Evolutionary conservation across 768 basidiomycete species (phyloP), one percentile per base, ranked within the genome.

Genomic region (Mycena belliarum): DNA sequence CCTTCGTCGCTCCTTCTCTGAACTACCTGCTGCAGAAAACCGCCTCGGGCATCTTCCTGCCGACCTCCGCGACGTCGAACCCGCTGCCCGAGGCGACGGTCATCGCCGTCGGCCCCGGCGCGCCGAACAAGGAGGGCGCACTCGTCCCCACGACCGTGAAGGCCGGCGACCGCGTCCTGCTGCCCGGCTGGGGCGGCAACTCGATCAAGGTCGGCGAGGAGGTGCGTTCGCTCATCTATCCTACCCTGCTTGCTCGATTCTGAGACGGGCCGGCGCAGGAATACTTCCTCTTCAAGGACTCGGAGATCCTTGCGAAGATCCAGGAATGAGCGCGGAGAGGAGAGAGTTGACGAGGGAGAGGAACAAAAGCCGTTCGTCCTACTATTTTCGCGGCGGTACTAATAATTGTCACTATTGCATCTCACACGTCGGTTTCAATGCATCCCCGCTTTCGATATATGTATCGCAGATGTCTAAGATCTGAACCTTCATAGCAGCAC

Each of bases 11-110:
- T 12, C 28, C 23, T 37, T 23, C 38, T 46, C 40, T 11, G 40
- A 11, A 20, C 45, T 16, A 29, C 21, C 18, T 23, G 24, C 12
- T 40, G 10, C 65, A 98, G 95, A 97, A 98, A 95, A 99, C 96
- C n/a, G 90, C 97, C 4, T 76, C 89, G 23, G 97, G 97, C 33
- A 87, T 99, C 71, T 95, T 95, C 84, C 82, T 99, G 44, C 97
- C 97, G n/a, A 84, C 90, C 0, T 93, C 94, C 1, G 86, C 91
- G 6, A 94, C 92, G 25, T 83, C 72, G 63, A 85, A 73, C 65
- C 95, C 95, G 23, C 83, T 98, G n/a, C 95, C 96, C 2, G 96
- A 98, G 76, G 96, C 94, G 6, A 96, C 93, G 28, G 96, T 97
- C 69, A 89, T 98, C 70, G 92, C 97, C 25, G 89, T 92, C 46